These are phyloP conservation scores for Cylindrodendrum hubeiense DNA, from an alignment of 2,329 filamentous ascomycete species.

Conservation along the genomic window DNA sequence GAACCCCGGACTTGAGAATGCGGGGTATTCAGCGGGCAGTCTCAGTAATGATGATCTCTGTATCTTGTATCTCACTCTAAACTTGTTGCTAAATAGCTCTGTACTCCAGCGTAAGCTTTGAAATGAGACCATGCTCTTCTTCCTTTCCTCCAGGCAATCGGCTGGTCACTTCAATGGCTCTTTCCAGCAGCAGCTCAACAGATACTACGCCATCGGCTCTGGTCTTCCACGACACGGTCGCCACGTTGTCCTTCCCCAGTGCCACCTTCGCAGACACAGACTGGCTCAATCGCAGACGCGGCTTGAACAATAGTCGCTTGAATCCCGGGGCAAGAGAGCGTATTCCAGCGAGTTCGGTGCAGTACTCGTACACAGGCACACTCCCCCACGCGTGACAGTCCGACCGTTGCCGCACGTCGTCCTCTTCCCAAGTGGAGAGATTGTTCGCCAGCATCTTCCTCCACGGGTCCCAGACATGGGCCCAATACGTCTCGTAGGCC, in stretches of 20 bases:
- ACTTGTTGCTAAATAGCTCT: not conserved
- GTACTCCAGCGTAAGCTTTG: conserved; percentile 1
- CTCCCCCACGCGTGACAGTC: conserved; percentile 32
- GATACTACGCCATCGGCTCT: not conserved
- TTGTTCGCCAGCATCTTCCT: conserved; percentile 27
- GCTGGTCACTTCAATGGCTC: conserved; percentile 10
- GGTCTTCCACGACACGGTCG: conserved; percentile 19
- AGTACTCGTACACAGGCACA: conserved; percentile 28
- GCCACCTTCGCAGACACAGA: conserved; percentile 18
- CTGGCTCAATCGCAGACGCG: conserved; percentile 18
- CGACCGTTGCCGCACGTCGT: conserved; percentile 27
- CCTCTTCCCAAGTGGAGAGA: conserved; percentile 30
- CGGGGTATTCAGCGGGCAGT: not conserved
- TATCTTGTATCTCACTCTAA: too few relatives aligned
- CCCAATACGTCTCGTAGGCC: conserved; percentile 20
- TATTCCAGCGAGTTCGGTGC: conserved; percentile 25
- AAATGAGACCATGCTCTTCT: conserved; percentile 11
- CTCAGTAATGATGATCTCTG: too few relatives aligned
- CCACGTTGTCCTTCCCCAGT: conserved; percentile 17
- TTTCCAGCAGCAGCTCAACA: conserved; percentile 19
- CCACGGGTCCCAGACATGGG: conserved; percentile 28
- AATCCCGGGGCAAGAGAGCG: conserved; percentile 14
- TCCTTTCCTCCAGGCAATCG: conserved; percentile 12
- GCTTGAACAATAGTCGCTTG: conserved; percentile 21
- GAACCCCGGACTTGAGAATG: not conserved